Base-by-base conservation (phyloP, 495 filamentous ascomycete genomes). In the Penicillium psychrofluorescens region DNA sequence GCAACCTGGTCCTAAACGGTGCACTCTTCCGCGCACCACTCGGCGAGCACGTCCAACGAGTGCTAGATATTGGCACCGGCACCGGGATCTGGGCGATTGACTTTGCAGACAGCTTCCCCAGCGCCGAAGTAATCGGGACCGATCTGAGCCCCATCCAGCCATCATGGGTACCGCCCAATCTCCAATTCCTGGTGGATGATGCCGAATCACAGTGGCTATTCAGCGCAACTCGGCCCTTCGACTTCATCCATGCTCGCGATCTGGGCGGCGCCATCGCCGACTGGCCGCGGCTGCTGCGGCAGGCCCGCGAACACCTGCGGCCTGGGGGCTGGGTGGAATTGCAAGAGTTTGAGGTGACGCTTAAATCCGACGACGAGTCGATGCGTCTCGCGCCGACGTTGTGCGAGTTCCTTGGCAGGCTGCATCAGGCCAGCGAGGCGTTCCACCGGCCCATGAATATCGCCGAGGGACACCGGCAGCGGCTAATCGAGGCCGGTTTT, bases 61-160 rank as follows among this genome's bases (percentile, higher is more conserved):
- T 83, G 14, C 66, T 87, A 8, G 84, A 88, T 50, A 53, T 87
- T 32, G 84, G 84, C 35, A 86, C 83, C 1, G 84, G 84, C 2
- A 75, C 71, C 3, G 71, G 81, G 29, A 79, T 82, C 30, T 85
- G 80, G 78, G 78, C 77, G 30, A 76, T 82, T 42, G 78, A 75
- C 54, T 79, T 59, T 16, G 55, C 74, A n/a, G 80, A 86, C 48
- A 42, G 63, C 13, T 79, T 75, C 50, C 74, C 76, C 14, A 50
- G 64, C 46, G 67, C 79, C 9, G 74, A 74, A 40, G 62, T 86
- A 5, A 45, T 50, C 27, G 48, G 50, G 14, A 59, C 53, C n/a
- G 50, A 61, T 38, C 53, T 49, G 41, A 79, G 58, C 43, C 57
- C 51, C 15, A 58, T 63, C 45, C 57, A 58, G 30, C 52, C 54